These are phyloP conservation scores for Fragilaria crotonensis DNA, from an alignment of 108 stramenopile species.

Conservation along the genomic window DNA sequence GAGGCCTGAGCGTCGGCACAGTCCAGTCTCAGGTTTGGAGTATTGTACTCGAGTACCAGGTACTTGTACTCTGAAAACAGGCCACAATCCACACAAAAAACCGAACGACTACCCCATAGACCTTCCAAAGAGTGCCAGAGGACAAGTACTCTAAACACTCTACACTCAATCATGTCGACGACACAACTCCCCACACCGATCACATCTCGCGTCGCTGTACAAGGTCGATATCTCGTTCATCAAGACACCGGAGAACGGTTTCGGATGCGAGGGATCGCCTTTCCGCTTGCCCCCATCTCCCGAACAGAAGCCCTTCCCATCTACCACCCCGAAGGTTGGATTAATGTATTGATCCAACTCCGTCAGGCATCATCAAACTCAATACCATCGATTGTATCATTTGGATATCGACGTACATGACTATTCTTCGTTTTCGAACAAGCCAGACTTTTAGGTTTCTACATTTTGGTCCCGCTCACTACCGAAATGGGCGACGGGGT, in stretches of 20 bases:
- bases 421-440: slow-evolving; percentile 34
- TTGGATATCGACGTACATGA: slow-evolving; percentile 21
- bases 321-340: slow-evolving; percentile 44
- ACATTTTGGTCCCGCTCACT: slow-evolving; percentile 59
- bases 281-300: slow-evolving; percentile 36
- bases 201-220: slow-evolving; percentile 21
- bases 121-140: no score
- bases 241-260: slow-evolving; percentile 26
- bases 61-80: no score
- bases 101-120: no score
- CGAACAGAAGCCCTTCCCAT: no score
- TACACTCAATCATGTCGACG: no score
- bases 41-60: no score
- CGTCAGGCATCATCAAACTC: slow-evolving; percentile 21
- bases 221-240: slow-evolving; percentile 36
- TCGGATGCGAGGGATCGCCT: slow-evolving; percentile 49
- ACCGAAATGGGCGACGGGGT: slow-evolving; percentile 29
- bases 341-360: slow-evolving; percentile 43
- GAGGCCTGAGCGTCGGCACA: no score
- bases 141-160: no score
- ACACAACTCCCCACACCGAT: no score
- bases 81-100: no score
- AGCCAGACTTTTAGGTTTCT: slow-evolving; percentile 48
- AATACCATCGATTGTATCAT: slow-evolving; percentile 54
- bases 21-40: no score